Evolutionary conservation across 2,329 filamentous ascomycete species (phyloP), one percentile per base, ranked within the genome.

Genomic region (Tolypocladium tropicale): DNA sequence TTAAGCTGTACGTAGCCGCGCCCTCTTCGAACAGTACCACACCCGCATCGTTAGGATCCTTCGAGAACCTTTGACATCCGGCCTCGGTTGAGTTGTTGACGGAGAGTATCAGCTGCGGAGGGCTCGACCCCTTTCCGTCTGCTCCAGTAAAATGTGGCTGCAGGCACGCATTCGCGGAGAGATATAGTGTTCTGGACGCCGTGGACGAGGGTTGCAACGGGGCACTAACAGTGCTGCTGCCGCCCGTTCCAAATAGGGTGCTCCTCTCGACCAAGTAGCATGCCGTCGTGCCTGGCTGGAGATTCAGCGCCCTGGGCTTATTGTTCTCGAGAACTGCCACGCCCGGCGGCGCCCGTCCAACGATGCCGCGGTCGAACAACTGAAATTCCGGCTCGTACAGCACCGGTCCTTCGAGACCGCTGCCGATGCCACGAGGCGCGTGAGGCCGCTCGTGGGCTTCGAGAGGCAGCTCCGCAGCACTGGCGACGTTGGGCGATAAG

Each of bases 81-180:
- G 63, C 58, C 33, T 67, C 64, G 43, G 61, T 65, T 6, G 67
- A 67, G n/a, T 66, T 83, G 3, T 91, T 95, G 52, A 96, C 76
- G 65, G 88, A 95, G 11, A 97, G 74, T 14, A 81, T 81, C 53
- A 97, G 79, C 64, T 95, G 91, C 1, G 88, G 86, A 14, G 88
- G 81, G 30, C 39, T 41, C 11, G 52, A 23, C 1, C 21, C 16
- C 51, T 61, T 58, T n/a, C 33, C 52, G 52, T 54, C 49, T 1
- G 33, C 33, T 23, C 53, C 30, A 32, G 52, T 23, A 25, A 46
- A 32, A 23, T 72, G 68, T 14, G 93, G 94, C 64, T 95, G 90
- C 30, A 82, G 71, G 70, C 94, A 99, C 1, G 89, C 92, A 62
- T 91, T 97, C 48, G 91, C 84, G 2, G 91, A 91, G 55, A 99